Conservation (phyloP, 495 filamentous ascomycete genomes). For the Neurospora terricola region DNA sequence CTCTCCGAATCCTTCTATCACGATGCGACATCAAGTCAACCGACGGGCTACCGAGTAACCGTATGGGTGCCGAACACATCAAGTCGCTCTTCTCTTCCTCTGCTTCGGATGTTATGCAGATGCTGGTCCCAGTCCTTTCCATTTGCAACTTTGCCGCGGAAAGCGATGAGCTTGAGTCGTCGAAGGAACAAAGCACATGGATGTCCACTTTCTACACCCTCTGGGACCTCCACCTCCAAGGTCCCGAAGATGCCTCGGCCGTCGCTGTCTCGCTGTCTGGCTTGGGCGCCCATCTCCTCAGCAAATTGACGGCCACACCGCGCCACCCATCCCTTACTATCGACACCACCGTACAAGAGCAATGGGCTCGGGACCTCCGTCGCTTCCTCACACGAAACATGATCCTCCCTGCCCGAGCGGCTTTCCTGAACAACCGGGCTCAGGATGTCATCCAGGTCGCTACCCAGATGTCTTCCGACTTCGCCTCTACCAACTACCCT, state of each 20-base stretch:
- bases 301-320: slow-evolving; percentile 22
- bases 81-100: slow-evolving; percentile 37
- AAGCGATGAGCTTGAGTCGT: slow-evolving; percentile 2
- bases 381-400: slow-evolving; percentile 59
- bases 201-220: slow-evolving; percentile 24
- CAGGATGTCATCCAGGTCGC: slow-evolving; percentile 24
- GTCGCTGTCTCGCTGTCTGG: slow-evolving; percentile 30
- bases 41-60: slow-evolving; percentile 15
- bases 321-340: slow-evolving; percentile 2
- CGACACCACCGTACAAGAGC: slow-evolving; percentile 10
- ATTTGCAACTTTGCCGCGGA: slow-evolving; percentile 27
- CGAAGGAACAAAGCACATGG: slow-evolving; percentile 27
- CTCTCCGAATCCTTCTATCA: slow-evolving; percentile 26
- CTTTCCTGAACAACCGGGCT: slow-evolving; percentile 38
- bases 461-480: slow-evolving; percentile 21
- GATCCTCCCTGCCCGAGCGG: slow-evolving; percentile 53
- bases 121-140: slow-evolving; percentile 26
- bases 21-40: slow-evolving; percentile 12
- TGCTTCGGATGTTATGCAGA: slow-evolving; percentile 26
- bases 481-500: slow-evolving; percentile 27
- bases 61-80: slow-evolving; percentile 36
- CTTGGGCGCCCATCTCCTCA: slow-evolving; percentile 20
- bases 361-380: slow-evolving; percentile 41
- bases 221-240: slow-evolving; percentile 35
- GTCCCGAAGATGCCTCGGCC: slow-evolving; percentile 27